Evolutionary conservation across 768 basidiomycete species (phyloP), one percentile per base, ranked within the genome.

Genomic region (Naganishia friedmannii): DNA sequence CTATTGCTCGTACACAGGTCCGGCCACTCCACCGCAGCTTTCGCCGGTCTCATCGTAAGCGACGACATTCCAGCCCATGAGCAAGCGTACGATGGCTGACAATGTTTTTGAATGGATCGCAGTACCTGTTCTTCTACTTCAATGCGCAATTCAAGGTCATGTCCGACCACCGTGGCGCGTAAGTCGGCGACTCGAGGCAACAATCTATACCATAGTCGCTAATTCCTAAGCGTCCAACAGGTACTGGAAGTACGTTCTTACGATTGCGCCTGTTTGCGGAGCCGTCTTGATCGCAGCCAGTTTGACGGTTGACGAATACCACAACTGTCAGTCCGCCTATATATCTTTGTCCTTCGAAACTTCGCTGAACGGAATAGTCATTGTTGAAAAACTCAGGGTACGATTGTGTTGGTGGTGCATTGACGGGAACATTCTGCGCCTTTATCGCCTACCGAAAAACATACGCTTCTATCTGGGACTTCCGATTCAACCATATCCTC

Each of bases 181-280:
- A 48, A 71, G 74, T 72, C 53, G 21, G 31, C 19, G 28, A 26
- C 3, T 51, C n/a, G 37, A 6, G n/a, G 9, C 13, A 4, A 21
- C 46, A 26, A 21, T 1, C 1, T n/a, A 5, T 3, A 51, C 17
- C n/a, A 26, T 51, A 21, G 7, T 46, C 6, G 23, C 48, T 34
- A 15, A 58, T n/a, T n/a, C 2, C 19, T 34, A 34, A 8, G 21
- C 10, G 3, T 58, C n/a, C 42, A 1, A 1, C 48, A 77, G 76
- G 1, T 87, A 86, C 77, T 88, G 86, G 87, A 87, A 87, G 77
- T 85, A 86, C 84, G 79, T 87, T 70, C 73, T 87, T 28, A 83
- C 87, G 72, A 85, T 88, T 69, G 84, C 85, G 5, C 87, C 86
- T 32, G 71, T 88, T 5, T 83, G 86, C 55, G 87, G 86, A 17